These are phyloP conservation scores for Cystofilobasidium bisporidii DNA, from an alignment of 768 basidiomycete species.

Conservation along the genomic window DNA sequence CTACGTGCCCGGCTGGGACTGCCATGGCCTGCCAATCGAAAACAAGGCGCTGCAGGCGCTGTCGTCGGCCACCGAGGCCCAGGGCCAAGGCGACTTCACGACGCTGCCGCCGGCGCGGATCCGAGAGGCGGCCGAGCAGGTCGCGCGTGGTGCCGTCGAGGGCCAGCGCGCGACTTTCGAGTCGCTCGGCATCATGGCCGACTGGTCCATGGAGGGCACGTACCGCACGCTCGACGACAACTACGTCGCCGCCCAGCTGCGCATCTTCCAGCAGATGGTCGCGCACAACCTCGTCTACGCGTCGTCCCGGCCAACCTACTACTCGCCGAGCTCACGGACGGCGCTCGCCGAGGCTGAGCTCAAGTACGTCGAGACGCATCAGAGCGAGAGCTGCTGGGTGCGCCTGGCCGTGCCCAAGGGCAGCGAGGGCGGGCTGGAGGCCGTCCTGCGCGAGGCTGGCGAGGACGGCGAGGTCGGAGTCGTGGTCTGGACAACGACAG, in stretches of 20 bases:
- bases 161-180: conserved; percentile 71
- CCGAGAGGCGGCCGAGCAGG: conserved; percentile 58
- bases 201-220: conserved; percentile 58
- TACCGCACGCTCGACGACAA: conserved; percentile 81
- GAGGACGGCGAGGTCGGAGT: conserved; percentile 45
- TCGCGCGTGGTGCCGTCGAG: conserved; percentile 62
- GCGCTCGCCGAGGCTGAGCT: conserved; percentile 93
- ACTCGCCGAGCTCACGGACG: conserved; percentile 86
- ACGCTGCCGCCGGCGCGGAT: conserved; percentile 54
- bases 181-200: conserved; percentile 80
- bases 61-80: conserved; percentile 8
- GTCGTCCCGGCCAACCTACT: conserved; percentile 81
- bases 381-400: conserved; percentile 80
- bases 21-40: conserved; percentile 94
- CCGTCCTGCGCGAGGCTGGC: conserved; percentile 26
- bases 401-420: conserved; percentile 44
- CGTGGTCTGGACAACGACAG: conserved; percentile 93
- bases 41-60: conserved; percentile 78
- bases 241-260: conserved; percentile 80
- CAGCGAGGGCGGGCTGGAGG: conserved; percentile 37
- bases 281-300: conserved; percentile 73
- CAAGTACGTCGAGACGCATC: conserved; percentile 76
- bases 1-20: conserved; percentile 94
- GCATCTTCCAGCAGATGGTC: conserved; percentile 79
- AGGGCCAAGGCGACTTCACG: conserved; percentile 47